A percentile compares a stretch with the other conserved stretches of the same genome.
Conservation (phyloP, 176 grass and related monocot genomes). For the Stipa capillata region DNA sequence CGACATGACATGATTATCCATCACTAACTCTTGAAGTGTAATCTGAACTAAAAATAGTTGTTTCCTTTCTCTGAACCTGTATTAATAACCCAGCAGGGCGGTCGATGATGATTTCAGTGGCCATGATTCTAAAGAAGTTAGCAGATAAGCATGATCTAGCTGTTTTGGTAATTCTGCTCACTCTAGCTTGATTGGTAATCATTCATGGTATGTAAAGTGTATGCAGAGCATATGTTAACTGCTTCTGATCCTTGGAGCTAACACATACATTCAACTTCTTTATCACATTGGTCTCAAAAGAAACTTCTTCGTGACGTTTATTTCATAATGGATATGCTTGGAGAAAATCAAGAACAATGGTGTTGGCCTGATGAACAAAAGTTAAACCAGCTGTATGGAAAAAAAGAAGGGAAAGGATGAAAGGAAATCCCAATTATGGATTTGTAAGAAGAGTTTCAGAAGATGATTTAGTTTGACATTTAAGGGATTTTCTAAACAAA, state of each 20-base stretch:
- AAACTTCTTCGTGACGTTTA: not conserved
- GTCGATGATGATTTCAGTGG: conserved; percentile 57
- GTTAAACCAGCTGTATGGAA: not conserved
- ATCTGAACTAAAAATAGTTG: not conserved
- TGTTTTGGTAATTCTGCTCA: conserved; percentile 40
- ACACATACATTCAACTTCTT: not conserved
- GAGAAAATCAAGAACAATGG: not conserved
- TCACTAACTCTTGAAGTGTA: not conserved
- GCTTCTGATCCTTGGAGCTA: not conserved
- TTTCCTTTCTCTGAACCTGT: not conserved
- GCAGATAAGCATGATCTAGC: conserved; percentile 64
- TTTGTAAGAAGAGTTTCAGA: not conserved
- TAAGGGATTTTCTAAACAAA: too few species aligned
- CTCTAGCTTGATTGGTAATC: not conserved
- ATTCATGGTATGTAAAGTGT: not conserved
- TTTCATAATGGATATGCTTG: not conserved
- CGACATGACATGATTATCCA: not conserved
- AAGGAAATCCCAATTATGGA: too few species aligned
- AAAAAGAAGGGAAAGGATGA: not conserved
- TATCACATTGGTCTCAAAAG: not conserved
- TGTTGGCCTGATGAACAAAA: not conserved
- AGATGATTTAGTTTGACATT: too few species aligned
- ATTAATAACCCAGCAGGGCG: conserved; percentile 41
- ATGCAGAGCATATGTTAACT: not conserved
- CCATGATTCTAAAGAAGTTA: conserved; percentile 60